These are phyloP conservation scores for Sporothrix variecibatus DNA, from an alignment of 2,329 filamentous ascomycete species.

Conservation along the genomic window DNA sequence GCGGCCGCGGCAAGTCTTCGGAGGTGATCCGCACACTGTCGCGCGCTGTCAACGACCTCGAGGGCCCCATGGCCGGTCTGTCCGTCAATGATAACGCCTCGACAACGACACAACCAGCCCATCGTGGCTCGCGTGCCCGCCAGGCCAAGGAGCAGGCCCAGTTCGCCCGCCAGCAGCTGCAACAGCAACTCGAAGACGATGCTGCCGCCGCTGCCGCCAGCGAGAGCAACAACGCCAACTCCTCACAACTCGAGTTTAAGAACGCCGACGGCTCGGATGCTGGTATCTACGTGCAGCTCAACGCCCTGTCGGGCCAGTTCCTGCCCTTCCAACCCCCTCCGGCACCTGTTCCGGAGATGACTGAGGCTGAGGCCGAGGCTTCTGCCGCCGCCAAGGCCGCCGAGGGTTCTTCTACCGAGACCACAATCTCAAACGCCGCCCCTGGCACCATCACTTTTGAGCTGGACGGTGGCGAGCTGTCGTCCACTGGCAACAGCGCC, in stretches of 20 bases:
- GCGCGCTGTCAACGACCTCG: conserved; percentile 60
- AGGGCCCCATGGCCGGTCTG: conserved; percentile 58
- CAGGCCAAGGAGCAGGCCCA: conserved; percentile 30
- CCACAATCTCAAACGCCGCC: not conserved
- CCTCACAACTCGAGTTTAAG: conserved; percentile 55
- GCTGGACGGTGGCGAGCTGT: conserved; percentile 41
- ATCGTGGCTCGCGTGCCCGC: conserved; percentile 32
- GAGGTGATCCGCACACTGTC: conserved; percentile 69
- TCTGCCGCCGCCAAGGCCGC: conserved; percentile 22
- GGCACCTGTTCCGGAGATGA: conserved; percentile 63
- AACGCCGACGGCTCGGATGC: conserved; percentile 59
- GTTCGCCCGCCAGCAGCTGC: conserved; percentile 27
- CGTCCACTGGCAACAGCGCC: conserved; percentile 30
- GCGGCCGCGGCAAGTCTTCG: conserved; percentile 49
- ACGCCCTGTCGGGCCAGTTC: conserved; percentile 69
- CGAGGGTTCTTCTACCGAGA: conserved; percentile 29
- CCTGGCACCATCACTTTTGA: conserved; percentile 29
- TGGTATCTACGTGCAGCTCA: conserved; percentile 65
- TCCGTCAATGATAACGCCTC: conserved; percentile 43
- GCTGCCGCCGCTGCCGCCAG: not conserved
- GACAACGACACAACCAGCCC: conserved; percentile 37
- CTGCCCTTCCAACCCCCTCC: conserved; percentile 85
- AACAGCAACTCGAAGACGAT: conserved; percentile 26
- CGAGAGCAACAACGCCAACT: conserved; percentile 44
- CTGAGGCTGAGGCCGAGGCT: conserved; percentile 34